phyloP scores from a whole-genome alignment of 768 basidiomycete species.

The Amylocystis lapponica region DNA sequence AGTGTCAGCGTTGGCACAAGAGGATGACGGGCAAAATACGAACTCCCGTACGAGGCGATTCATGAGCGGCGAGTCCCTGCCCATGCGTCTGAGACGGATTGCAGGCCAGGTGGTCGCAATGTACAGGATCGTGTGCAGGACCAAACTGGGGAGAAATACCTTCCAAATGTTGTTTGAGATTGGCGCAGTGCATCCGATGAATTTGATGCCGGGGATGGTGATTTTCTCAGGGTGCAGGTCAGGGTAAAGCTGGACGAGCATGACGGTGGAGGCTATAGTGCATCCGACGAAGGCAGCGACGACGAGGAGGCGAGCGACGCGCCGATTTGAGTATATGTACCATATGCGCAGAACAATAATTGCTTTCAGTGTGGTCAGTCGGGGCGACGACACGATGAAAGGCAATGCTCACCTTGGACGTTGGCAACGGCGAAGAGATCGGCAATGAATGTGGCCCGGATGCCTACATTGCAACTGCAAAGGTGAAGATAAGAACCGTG shows the following conservation, averaged over 20 bases:
- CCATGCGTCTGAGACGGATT: conserved; percentile 3
- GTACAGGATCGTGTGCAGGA: conserved; percentile 14
- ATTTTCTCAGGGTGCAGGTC: conserved; percentile 3
- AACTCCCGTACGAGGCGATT: conserved; percentile 13
- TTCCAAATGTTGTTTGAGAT: conserved; percentile 11
- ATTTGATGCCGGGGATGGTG: conserved; percentile 6
- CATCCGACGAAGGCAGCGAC: conserved; percentile 8
- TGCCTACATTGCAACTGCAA: not conserved
- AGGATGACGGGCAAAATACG: not conserved
- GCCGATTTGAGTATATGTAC: conserved; percentile 12
- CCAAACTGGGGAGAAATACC: conserved; percentile 12
- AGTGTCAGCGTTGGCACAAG: not conserved
- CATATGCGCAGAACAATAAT: conserved; percentile 19
- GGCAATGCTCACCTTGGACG: conserved; percentile 8
- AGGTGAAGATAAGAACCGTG: conserved; percentile 1
- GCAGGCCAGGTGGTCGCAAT: conserved; percentile 13
- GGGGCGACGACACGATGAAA: not conserved
- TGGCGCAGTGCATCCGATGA: conserved; percentile 12
- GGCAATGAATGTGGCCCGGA: conserved; percentile 9
- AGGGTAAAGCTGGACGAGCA: conserved; percentile 5
- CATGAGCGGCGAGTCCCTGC: conserved; percentile 9
- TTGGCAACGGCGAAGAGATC: conserved; percentile 5
- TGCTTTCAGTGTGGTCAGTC: conserved; percentile 1
- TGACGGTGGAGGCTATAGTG: conserved; percentile 1
- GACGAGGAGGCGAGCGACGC: conserved; percentile 5